A percentile compares a stretch with the other conserved stretches of the same genome.
Evolutionary conservation across 73 alveolate species (phyloP).

Genomic region (Tetrahymena thermophila): DNA sequence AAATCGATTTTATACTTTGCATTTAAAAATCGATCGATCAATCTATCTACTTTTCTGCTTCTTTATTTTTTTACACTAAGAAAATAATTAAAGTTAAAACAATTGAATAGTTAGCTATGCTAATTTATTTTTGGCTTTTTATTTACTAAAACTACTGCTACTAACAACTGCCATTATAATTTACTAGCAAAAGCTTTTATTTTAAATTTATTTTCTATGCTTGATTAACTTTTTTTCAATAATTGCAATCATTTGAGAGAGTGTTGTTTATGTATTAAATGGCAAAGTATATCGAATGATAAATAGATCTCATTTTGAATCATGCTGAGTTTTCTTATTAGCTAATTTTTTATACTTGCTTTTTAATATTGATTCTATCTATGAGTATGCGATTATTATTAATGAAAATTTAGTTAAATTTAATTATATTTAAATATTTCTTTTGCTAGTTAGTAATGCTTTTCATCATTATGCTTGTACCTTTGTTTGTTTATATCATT

Average conservation of each 20-base stretch:
- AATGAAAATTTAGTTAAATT: neutral
- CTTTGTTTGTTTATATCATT: neutral
- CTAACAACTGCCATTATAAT: neutral
- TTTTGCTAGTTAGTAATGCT: neutral
- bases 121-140: neutral
- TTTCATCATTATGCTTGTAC: neutral
- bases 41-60: neutral
- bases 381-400: neutral
- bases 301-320: neutral
- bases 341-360: neutral
- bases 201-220: no score
- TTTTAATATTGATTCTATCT: no score
- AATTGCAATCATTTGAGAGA: neutral
- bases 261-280: no score
- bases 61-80: neutral
- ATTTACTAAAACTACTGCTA: neutral
- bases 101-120: neutral
- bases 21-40: no score
- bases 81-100: neutral
- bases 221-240: no score
- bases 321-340: neutral
- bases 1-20: neutral
- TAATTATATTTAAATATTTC: no score
- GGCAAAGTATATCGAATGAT: neutral
- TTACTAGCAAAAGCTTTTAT: neutral